phyloP scores from a whole-genome alignment of 2,329 filamentous ascomycete species.

The Chaetoscypha palmicola region DNA sequence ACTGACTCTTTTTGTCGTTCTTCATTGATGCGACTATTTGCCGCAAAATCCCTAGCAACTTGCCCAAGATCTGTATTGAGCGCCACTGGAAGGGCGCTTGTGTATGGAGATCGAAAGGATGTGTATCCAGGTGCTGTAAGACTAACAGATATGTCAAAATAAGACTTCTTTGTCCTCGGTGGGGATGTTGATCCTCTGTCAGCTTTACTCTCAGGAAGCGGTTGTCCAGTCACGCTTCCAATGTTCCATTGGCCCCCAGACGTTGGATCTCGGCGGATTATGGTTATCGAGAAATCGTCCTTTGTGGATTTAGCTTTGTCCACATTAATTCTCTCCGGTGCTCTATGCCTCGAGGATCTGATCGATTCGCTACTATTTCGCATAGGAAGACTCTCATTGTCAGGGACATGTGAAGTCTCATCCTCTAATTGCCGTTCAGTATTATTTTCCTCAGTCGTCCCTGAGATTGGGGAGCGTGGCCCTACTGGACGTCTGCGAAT shows the following conservation, averaged over 20 bases:
- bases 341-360: background rate
- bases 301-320: background rate
- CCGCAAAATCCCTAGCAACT: background rate
- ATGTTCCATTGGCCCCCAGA: slow-evolving; percentile 70
- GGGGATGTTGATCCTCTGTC: slow-evolving; percentile 23
- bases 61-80: background rate
- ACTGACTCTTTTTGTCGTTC: background rate
- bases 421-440: slow-evolving; percentile 18
- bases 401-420: slow-evolving; percentile 1
- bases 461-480: slow-evolving; percentile 15
- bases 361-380: slow-evolving; percentile 7
- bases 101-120: slow-evolving; percentile 21
- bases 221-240: slow-evolving; percentile 47
- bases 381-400: background rate
- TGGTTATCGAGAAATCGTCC: slow-evolving; percentile 32
- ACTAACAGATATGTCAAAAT: slow-evolving; percentile 29
- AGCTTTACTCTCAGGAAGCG: slow-evolving; percentile 12
- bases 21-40: slow-evolving; percentile 1
- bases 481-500: slow-evolving; percentile 14
- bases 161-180: slow-evolving; percentile 33
- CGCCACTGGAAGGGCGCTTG: slow-evolving; percentile 7
- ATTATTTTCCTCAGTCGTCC: slow-evolving; percentile 12
- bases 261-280: slow-evolving; percentile 68
- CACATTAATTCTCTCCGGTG: background rate
- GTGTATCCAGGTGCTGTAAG: slow-evolving; percentile 30